Evolutionary conservation across 768 basidiomycete genomes (phyloP).

Genomic region (Mycena leptocephala): DNA sequence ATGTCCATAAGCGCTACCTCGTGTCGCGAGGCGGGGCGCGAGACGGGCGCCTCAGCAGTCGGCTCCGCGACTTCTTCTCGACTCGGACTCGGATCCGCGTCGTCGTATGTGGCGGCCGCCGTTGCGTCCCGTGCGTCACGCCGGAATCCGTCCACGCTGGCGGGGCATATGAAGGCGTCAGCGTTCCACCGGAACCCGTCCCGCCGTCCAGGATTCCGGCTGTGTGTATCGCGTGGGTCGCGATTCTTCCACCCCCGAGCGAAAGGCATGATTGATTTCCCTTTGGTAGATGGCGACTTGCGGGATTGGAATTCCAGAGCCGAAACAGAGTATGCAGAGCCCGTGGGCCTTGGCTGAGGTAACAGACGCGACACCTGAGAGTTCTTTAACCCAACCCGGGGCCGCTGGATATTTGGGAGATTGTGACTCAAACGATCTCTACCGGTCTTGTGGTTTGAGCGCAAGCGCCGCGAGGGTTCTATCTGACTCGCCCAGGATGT

Average conservation of each 20-base stretch:
- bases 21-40: neutral
- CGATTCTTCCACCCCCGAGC: neutral
- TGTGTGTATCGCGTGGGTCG: neutral
- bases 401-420: neutral
- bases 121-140: neutral
- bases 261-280: neutral
- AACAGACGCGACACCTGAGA: neutral
- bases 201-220: conserved; percentile 29
- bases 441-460: neutral
- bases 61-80: neutral
- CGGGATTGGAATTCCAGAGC: neutral
- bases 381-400: neutral
- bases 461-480: neutral
- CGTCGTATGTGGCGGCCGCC: neutral
- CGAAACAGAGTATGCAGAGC: neutral
- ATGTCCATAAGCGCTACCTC: conserved; percentile 21
- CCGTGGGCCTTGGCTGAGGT: neutral
- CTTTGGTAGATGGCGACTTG: neutral
- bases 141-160: conserved; percentile 26
- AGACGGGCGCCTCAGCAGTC: no score
- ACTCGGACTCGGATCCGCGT: no score
- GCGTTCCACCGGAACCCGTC: conserved; percentile 26
- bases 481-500: neutral
- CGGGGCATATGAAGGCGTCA: conserved; percentile 23
- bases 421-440: neutral